A percentile compares a stretch with the other conserved stretches of the same genome.
phyloP scores from a whole-genome alignment of 2,329 filamentous ascomycete species.

The Daldinia eschscholtzii region DNA sequence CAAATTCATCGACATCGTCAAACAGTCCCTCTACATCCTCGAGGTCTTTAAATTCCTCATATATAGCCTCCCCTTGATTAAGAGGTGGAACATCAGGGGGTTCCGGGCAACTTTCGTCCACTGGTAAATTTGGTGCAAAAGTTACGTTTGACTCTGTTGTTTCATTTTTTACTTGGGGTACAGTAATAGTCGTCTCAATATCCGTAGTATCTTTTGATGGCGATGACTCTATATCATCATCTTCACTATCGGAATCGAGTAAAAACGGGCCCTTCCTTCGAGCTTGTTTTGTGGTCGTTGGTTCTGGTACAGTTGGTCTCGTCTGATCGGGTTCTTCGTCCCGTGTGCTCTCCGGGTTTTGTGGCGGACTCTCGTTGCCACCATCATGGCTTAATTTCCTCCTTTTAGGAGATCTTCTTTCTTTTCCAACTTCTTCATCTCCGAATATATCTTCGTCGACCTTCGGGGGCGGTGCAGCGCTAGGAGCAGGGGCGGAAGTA shows the following conservation, averaged over 20 bases:
- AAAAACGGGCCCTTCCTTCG: conserved; percentile 72
- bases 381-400: conserved; percentile 57
- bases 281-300: conserved; percentile 33
- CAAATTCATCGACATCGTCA: conserved; percentile 59
- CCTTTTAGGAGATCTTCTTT: conserved; percentile 54
- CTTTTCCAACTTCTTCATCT: conserved; percentile 51
- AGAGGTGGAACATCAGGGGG: conserved; percentile 38
- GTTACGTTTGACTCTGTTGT: conserved; percentile 27
- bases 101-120: conserved; percentile 48
- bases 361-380: conserved; percentile 20
- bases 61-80: conserved; percentile 42
- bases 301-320: conserved; percentile 25
- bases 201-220: conserved; percentile 19
- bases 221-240: conserved; percentile 49
- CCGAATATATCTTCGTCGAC: conserved; percentile 54
- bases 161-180: conserved; percentile 13
- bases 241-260: conserved; percentile 74
- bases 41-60: conserved; percentile 55
- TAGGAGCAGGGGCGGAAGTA: conserved; percentile 47
- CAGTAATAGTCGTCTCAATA: conserved; percentile 9
- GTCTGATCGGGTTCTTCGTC: conserved; percentile 11
- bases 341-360: conserved; percentile 13
- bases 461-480: conserved; percentile 43
- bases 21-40: conserved; percentile 71
- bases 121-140: conserved; percentile 41